Evolutionary conservation across 768 basidiomycete genomes (phyloP), one percentile per base, ranked within the genome.

Genomic region (Phanerochaete sordida): DNA sequence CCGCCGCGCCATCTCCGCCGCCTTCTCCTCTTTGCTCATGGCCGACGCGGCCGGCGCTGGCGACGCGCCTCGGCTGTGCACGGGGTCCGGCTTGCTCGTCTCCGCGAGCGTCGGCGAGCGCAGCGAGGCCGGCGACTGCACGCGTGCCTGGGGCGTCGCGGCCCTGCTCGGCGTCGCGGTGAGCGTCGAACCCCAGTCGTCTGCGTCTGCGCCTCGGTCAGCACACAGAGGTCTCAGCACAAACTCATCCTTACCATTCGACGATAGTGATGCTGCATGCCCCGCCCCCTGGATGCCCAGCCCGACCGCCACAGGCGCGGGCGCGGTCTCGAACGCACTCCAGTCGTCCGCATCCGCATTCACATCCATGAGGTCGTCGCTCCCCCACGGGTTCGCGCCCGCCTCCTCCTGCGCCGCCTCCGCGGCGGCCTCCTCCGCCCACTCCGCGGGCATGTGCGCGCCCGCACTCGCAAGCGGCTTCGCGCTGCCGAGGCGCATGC

Each of bases 321-420:
- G 66, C 0, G 73, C 70, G 1, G 70, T 65, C 43, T 79, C 73
- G 50, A 75, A 72, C 88, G 69, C 70, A 91, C 95, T 90, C 95
- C 95, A 99, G 69, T 98, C 96, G 66, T 88, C 95, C 26, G 87
- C 83, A 66, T 98, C 95, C 0, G 91, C 94, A 68, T 94, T 88
- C 3, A 98, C 87, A 68, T 99, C 95, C 71, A 98, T 96, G 58
- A 98, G 72, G 72, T 98, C 91, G 8, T 83, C 87, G 49, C 74
- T 79, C 1, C 86, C 90, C 91, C 91, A 93, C 0, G 81, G 82
- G 68, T 81, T 81, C 2, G 58, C 61, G 33, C 33, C 33, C 33
- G 6, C 46, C 9, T 2, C 23, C 24, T 71, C 78, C 8, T 68
- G 72, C 19, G 70, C 73, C 2, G 76, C 78, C 37, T 73, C 81